Evolutionary conservation across 495 filamentous ascomycete genomes (phyloP).

Genomic region (Penicillium canariense): DNA sequence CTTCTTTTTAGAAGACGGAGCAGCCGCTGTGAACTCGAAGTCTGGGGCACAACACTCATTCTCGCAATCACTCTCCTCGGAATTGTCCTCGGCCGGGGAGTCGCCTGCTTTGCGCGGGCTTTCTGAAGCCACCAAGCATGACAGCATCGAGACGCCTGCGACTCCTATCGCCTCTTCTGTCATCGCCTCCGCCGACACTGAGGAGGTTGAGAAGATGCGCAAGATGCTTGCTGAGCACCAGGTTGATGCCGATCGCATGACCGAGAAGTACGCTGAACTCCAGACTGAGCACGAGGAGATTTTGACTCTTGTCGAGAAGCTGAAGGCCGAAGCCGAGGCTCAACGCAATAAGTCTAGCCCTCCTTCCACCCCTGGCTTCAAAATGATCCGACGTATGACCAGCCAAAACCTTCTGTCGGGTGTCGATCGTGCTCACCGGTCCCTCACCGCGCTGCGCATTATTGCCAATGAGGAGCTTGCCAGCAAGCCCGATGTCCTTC

Average conservation of each 20-base stretch:
- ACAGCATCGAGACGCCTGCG: conserved; percentile 18
- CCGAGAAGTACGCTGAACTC: conserved; percentile 75
- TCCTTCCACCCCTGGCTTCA: conserved; percentile 58
- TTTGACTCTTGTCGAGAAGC: conserved; percentile 79
- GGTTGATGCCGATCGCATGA: conserved; percentile 64
- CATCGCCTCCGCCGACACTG: conserved; percentile 34
- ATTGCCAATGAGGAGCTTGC: conserved; percentile 86
- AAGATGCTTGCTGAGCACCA: conserved; percentile 73
- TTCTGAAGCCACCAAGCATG: conserved; percentile 49
- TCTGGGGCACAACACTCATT: conserved; percentile 78
- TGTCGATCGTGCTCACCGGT: conserved; percentile 87
- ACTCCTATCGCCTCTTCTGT: conserved; percentile 17
- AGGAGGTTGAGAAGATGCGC: conserved; percentile 71
- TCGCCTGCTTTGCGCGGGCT: conserved; percentile 65
- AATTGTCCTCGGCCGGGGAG: conserved; percentile 90
- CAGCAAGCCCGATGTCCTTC: conserved; percentile 74
- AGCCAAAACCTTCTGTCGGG: conserved; percentile 82
- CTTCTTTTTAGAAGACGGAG: conserved; percentile 93
- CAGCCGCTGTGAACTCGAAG: conserved; percentile 61
- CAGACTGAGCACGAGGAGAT: conserved; percentile 79
- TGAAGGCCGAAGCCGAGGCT: conserved; percentile 82
- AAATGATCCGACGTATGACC: conserved; percentile 85
- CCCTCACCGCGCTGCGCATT: conserved; percentile 84
- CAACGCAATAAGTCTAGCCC: conserved; percentile 68
- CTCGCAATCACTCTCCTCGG: conserved; percentile 93